A percentile compares a stretch with the other conserved stretches of the same genome.
phyloP scores from a whole-genome alignment of 768 basidiomycete species.

The Astraeus odoratus region DNA sequence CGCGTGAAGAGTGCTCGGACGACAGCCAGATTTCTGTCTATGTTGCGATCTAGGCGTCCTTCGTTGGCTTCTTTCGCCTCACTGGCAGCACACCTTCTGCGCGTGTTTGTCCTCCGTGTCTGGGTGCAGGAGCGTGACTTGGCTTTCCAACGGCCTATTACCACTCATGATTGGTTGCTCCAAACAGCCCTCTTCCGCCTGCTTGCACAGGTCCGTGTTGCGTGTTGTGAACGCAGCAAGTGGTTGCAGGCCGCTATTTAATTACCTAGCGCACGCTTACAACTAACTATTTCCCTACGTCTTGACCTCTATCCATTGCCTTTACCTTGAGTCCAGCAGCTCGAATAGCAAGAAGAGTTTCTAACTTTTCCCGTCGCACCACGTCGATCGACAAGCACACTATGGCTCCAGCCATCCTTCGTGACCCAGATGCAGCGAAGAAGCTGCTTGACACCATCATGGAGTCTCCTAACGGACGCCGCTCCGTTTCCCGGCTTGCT shows the following conservation, averaged over 20 bases:
- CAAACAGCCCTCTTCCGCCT: constrained; percentile 27
- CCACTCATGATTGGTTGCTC: constrained; percentile 18
- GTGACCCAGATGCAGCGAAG: constrained; percentile 53
- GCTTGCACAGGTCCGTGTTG: constrained; percentile 23
- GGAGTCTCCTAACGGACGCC: constrained; percentile 57
- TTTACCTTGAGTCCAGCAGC: constrained; percentile 25
- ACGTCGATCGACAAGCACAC: constrained; percentile 45
- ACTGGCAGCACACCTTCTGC: constrained; percentile 17
- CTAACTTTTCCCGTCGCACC: constrained; percentile 31
- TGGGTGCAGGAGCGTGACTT: constrained; percentile 19
- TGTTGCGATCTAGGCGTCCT: constrained; percentile 2
- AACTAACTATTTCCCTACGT: constrained; percentile 33
- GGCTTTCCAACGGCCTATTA: constrained; percentile 18
- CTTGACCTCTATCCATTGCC: constrained; percentile 27
- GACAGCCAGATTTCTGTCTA: constrained; percentile 6
- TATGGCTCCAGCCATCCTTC: constrained; percentile 48
- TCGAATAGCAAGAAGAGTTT: constrained; percentile 21
- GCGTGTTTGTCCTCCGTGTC: constrained; percentile 23
- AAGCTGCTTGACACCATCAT: constrained; percentile 45
- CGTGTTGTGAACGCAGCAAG: constrained; percentile 38
- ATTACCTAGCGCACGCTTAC: constrained; percentile 28
- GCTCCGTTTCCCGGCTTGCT: constrained; percentile 62
- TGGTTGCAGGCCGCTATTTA: constrained; percentile 34
- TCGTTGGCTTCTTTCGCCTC: constrained; percentile 12
- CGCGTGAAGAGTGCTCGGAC: constrained; percentile 10